phyloP scores from a whole-genome alignment of 768 basidiomycete genomes.

The Boletus reticuloceps region DNA sequence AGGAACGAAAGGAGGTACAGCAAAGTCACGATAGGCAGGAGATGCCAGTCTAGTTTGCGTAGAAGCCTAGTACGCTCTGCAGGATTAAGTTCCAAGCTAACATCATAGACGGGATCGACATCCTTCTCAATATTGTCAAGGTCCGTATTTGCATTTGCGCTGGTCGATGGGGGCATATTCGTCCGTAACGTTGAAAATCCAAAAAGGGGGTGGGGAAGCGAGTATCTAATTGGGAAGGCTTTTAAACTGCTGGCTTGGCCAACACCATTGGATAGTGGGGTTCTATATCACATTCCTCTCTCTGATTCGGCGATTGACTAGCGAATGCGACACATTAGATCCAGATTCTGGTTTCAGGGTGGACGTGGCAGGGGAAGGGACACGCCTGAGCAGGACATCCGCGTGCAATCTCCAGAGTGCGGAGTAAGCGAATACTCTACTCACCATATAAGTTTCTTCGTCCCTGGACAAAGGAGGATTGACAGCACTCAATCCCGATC shows the following conservation, averaged over 20 bases:
- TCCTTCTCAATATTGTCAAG: slow-evolving; percentile 11
- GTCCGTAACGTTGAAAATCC: neutral
- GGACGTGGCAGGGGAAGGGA: too few species aligned
- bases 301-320: neutral
- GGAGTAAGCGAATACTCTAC: too few species aligned
- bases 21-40: slow-evolving; percentile 43
- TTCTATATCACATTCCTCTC: neutral
- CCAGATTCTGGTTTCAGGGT: too few species aligned
- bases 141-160: neutral
- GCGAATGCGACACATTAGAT: too few species aligned
- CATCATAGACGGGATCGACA: neutral
- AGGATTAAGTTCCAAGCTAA: slow-evolving; percentile 5
- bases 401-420: too few species aligned
- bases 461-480: too few species aligned
- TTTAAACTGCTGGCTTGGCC: too few species aligned
- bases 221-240: too few species aligned
- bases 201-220: neutral
- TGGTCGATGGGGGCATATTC: slow-evolving; percentile 10
- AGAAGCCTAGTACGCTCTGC: slow-evolving; percentile 28
- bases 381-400: too few species aligned
- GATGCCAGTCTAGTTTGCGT: slow-evolving; percentile 43
- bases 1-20: slow-evolving; percentile 46
- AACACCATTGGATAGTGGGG: neutral
- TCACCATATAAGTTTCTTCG: too few species aligned
- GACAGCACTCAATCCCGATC: too few species aligned